A percentile compares a stretch with the other conserved stretches of the same genome.
phyloP scores from a whole-genome alignment of 768 basidiomycete genomes.

The Pulveroboletus sp. region DNA sequence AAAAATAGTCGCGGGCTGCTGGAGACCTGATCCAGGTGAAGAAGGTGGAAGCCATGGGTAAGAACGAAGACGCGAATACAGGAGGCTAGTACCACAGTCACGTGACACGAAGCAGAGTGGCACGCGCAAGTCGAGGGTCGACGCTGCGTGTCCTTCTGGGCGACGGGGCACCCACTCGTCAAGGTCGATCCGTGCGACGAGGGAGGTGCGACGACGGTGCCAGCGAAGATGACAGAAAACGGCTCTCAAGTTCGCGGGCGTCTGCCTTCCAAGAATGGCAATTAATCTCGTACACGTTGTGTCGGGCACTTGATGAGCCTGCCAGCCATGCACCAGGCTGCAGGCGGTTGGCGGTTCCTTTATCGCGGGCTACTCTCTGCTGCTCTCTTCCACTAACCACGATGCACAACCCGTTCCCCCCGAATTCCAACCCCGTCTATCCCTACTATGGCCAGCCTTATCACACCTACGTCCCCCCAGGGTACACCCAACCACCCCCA shows the following conservation, averaged over 20 bases:
- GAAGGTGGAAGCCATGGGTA: conserved; percentile 76
- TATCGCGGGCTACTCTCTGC: conserved; percentile 7
- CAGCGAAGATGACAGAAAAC: neutral
- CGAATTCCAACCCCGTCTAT: conserved; percentile 40
- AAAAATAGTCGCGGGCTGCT: conserved; percentile 89
- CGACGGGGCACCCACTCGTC: neutral
- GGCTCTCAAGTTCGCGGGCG: neutral
- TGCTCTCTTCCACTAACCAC: conserved; percentile 6
- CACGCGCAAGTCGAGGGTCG: neutral
- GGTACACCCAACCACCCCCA: conserved; percentile 18
- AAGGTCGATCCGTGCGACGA: neutral
- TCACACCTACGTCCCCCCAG: conserved; percentile 34
- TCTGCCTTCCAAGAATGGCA: conserved; percentile 32
- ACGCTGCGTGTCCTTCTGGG: neutral
- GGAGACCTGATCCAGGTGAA: conserved; percentile 88
- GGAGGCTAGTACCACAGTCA: conserved; percentile 1
- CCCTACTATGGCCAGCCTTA: conserved; percentile 43
- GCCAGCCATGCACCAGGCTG: conserved; percentile 19
- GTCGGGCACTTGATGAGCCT: conserved; percentile 6
- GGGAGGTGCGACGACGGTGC: neutral
- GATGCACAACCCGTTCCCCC: conserved; percentile 31
- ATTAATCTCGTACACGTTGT: conserved; percentile 24
- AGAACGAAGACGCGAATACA: neutral
- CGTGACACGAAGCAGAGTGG: conserved; percentile 3
- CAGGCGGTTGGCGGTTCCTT: conserved; percentile 12